Conservation (phyloP, 345 rosid genomes). For the Eucalyptus tenuipes region DNA sequence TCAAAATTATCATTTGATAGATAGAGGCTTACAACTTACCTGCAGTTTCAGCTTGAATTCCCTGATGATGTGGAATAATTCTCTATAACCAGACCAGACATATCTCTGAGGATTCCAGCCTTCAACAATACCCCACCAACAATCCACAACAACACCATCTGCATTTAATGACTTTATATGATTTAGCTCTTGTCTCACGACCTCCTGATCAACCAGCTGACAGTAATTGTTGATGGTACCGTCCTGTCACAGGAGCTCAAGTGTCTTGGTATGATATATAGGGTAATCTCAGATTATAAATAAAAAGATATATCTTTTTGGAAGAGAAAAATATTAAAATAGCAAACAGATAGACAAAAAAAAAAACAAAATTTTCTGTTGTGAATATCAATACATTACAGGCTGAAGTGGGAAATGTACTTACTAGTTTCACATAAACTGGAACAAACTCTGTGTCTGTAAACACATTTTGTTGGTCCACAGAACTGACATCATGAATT, state of each 20-base stretch:
- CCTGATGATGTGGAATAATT: conserved; percentile 56
- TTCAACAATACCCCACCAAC: conserved; percentile 99
- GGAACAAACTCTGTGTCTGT: conserved; percentile 53
- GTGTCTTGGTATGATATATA: neutral
- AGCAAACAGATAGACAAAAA: neutral
- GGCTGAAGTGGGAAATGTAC: conserved; percentile 5
- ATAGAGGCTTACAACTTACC: conserved; percentile 15
- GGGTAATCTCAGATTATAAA: neutral
- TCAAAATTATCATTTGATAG: neutral
- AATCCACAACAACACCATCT: conserved; percentile 74
- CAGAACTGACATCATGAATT: conserved; percentile 65
- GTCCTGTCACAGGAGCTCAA: conserved; percentile 30
- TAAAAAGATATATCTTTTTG: neutral
- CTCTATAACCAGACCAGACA: conserved; percentile 89
- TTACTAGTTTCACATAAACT: conserved; percentile 78
- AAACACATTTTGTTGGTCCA: conserved; percentile 40
- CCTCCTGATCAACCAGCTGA: conserved; percentile 70
- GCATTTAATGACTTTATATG: conserved; percentile 63
- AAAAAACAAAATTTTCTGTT: neutral
- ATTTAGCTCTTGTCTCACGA: conserved; percentile 58
- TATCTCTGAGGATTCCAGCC: conserved; percentile 90
- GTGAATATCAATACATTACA: neutral
- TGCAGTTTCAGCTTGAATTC: conserved; percentile 84
- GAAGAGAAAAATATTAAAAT: neutral
- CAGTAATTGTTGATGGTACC: conserved; percentile 60